These are phyloP conservation scores for Lactifluus pinguis DNA, from an alignment of 768 basidiomycete species.

Conservation along the genomic window DNA sequence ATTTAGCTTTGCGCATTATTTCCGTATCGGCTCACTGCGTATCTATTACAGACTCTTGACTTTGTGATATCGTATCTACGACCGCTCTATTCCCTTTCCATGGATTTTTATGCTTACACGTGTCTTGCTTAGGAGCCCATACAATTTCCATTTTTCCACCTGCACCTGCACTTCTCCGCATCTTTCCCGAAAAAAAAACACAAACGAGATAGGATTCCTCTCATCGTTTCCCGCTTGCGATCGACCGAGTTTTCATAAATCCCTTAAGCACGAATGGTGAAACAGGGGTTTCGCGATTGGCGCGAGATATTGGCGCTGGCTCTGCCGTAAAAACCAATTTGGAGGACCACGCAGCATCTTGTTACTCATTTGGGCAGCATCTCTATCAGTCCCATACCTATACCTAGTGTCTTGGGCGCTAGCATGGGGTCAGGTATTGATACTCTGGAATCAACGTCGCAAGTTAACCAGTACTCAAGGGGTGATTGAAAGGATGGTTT, in stretches of 20 bases:
- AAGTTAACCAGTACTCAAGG: too few relatives aligned
- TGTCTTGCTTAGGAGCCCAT: background rate
- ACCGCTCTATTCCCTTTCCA: conserved; percentile 1
- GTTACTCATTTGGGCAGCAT: background rate
- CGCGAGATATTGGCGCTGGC: background rate
- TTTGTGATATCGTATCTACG: conserved; percentile 4
- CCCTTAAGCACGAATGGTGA: background rate
- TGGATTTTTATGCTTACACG: background rate
- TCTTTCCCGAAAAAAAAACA: background rate
- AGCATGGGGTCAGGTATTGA: background rate
- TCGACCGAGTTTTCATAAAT: background rate
- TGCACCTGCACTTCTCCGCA: background rate
- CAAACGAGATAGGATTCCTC: background rate
- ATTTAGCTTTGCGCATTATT: conserved; percentile 8
- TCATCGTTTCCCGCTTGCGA: background rate
- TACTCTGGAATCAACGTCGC: too few relatives aligned
- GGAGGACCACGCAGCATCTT: background rate
- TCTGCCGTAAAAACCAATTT: background rate
- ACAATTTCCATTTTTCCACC: too few relatives aligned
- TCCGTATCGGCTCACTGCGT: background rate
- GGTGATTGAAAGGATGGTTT: background rate
- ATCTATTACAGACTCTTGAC: conserved; percentile 2
- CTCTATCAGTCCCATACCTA: background rate
- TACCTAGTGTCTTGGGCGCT: background rate
- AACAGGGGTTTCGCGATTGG: background rate